Evolutionary conservation across 768 basidiomycete species (phyloP).

Genomic region (Agrocybe praecox): DNA sequence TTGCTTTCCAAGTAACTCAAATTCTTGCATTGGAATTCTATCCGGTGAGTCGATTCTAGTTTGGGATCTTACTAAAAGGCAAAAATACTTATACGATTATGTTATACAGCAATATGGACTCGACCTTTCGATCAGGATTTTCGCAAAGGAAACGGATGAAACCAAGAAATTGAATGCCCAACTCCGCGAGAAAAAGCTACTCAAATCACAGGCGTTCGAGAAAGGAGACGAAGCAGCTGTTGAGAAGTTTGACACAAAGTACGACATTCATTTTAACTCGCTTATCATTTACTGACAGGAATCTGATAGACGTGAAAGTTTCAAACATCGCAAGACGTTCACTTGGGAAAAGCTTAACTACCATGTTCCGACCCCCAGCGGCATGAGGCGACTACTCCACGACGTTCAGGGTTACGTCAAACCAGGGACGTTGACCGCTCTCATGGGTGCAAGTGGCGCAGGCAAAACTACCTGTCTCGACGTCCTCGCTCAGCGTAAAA

Average conservation of each 20-base stretch:
- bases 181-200: constrained; percentile 55
- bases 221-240: constrained; percentile 10
- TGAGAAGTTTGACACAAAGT: constrained; percentile 8
- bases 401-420: constrained; percentile 81
- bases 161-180: constrained; percentile 54
- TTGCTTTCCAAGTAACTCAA: constrained; percentile 72
- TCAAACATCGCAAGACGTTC: constrained; percentile 55
- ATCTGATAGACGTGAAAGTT: background rate
- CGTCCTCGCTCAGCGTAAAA: constrained; percentile 74
- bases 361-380: constrained; percentile 67
- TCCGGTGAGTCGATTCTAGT: constrained; percentile 42
- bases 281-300: background rate
- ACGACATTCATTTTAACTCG: background rate
- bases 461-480: constrained; percentile 79
- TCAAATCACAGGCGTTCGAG: constrained; percentile 26
- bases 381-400: constrained; percentile 64
- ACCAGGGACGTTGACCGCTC: constrained; percentile 85
- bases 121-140: constrained; percentile 53
- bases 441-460: constrained; percentile 87
- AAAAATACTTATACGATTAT: constrained; percentile 6
- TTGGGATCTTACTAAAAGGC: background rate
- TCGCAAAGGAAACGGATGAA: constrained; percentile 60
- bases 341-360: constrained; percentile 87
- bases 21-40: constrained; percentile 66
- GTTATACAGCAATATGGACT: constrained; percentile 49